phyloP scores from a whole-genome alignment of 352 stramenopile species.

The Pseudoperonospora humuli region DNA sequence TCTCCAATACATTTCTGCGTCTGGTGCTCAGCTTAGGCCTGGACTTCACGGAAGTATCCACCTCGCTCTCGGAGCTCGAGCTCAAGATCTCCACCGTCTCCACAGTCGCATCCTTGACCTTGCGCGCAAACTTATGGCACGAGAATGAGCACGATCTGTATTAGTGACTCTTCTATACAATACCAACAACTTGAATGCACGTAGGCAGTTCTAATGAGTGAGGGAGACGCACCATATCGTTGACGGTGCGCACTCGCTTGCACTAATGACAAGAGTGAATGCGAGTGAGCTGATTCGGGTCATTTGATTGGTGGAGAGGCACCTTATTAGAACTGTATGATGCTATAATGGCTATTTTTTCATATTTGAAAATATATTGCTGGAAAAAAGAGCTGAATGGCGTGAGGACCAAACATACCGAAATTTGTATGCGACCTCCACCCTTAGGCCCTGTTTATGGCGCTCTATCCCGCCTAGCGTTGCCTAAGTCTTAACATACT shows the following conservation, averaged over 20 bases:
- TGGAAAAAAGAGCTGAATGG: too few species aligned
- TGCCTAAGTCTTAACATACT: too few species aligned
- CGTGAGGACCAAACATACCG: too few species aligned
- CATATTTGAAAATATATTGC: too few species aligned
- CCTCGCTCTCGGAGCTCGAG: constrained; percentile 24
- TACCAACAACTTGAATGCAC: neutral
- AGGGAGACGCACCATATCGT: constrained; percentile 14
- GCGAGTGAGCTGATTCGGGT: neutral
- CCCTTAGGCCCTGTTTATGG: too few species aligned
- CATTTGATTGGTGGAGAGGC: constrained; percentile 8
- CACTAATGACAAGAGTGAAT: constrained; percentile 9
- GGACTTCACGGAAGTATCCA: constrained; percentile 11
- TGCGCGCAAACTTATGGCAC: constrained; percentile 3
- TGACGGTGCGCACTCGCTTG: constrained; percentile 2
- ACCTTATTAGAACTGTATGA: too few species aligned
- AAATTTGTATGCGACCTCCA: too few species aligned
- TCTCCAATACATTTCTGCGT: constrained; percentile 7
- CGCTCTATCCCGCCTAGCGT: too few species aligned
- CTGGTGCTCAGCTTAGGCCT: constrained; percentile 40
- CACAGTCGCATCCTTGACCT: neutral
- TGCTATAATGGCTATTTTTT: too few species aligned
- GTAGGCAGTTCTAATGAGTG: neutral
- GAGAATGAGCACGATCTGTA: too few species aligned
- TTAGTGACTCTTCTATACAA: too few species aligned
- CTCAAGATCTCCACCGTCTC: constrained; percentile 18